A percentile compares a stretch with the other conserved stretches of the same genome.
These are phyloP conservation scores for Candida dendrica DNA, from an alignment of 805 yeast genomes.

Conservation along the genomic window DNA sequence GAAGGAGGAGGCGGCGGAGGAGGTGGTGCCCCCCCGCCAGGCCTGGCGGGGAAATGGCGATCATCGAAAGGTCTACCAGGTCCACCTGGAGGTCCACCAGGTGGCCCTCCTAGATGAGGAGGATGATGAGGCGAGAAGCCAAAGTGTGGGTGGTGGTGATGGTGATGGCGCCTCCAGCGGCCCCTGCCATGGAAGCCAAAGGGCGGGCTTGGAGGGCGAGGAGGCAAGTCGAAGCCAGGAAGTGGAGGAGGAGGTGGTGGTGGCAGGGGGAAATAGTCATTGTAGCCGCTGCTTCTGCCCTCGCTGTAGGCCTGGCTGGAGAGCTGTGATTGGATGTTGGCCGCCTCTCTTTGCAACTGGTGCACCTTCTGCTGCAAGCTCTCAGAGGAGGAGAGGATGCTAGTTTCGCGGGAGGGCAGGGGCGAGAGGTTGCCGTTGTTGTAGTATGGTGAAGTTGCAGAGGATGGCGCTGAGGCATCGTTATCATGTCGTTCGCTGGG, in stretches of 20 bases:
- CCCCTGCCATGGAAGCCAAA: not conserved
- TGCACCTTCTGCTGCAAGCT: slow-evolving; percentile 15
- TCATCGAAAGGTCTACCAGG: slow-evolving; percentile 3
- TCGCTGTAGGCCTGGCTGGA: slow-evolving; percentile 1
- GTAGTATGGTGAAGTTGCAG: slow-evolving; percentile 11
- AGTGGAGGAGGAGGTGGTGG: slow-evolving; percentile 11
- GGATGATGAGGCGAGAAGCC: slow-evolving; percentile 3
- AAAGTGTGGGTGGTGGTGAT: slow-evolving; percentile 1
- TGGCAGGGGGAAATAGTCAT: slow-evolving; percentile 1
- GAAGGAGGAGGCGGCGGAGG: too few relatives aligned
- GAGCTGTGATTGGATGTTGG: slow-evolving; percentile 14
- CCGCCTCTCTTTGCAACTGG: slow-evolving; percentile 16
- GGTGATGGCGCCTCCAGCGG: slow-evolving; percentile 1
- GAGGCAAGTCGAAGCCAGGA: slow-evolving; percentile 1
- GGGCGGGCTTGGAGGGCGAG: not conserved
- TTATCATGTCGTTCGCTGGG: not conserved
- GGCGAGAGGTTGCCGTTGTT: slow-evolving; percentile 7
- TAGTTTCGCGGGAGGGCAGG: slow-evolving; percentile 1
- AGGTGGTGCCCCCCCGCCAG: too few relatives aligned
- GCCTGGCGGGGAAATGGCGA: too few relatives aligned
- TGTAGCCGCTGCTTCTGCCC: not conserved
- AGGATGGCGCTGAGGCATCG: slow-evolving; percentile 1
- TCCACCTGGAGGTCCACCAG: slow-evolving; percentile 4
- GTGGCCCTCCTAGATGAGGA: slow-evolving; percentile 5
- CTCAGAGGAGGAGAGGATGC: slow-evolving; percentile 3